A percentile compares a stretch with the other conserved stretches of the same genome.
Conservation (phyloP, 495 filamentous ascomycete species). For the Aspergillus asperescens region DNA sequence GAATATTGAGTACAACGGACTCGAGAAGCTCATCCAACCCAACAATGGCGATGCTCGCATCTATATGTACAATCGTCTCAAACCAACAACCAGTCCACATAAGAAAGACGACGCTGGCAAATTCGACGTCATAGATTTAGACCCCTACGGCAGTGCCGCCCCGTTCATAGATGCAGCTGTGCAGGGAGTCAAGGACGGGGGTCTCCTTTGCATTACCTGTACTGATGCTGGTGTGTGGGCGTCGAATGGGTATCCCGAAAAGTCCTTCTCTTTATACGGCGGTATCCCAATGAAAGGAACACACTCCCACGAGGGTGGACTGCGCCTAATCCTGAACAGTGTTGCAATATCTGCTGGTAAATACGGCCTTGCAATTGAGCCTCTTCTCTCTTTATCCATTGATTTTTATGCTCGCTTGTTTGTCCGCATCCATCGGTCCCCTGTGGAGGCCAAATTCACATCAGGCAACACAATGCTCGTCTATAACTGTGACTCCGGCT, state of each 20-base stretch:
- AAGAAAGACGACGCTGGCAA: conserved; percentile 19
- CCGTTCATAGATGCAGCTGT: conserved; percentile 89
- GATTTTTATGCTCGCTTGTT: conserved; percentile 95
- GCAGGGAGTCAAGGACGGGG: conserved; percentile 76
- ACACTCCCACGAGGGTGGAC: conserved; percentile 82
- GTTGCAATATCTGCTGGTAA: conserved; percentile 72
- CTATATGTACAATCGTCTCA: conserved; percentile 78
- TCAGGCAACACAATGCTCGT: conserved; percentile 88
- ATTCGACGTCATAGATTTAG: conserved; percentile 93
- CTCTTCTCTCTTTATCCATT: conserved; percentile 84
- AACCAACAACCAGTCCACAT: conserved; percentile 7
- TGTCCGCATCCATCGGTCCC: conserved; percentile 71
- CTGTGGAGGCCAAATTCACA: conserved; percentile 80
- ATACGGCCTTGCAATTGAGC: conserved; percentile 89
- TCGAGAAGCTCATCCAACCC: conserved; percentile 62
- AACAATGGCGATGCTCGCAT: conserved; percentile 74
- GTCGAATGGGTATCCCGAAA: conserved; percentile 87
- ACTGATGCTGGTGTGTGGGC: conserved; percentile 94
- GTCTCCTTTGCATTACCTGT: conserved; percentile 90
- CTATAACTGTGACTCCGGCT: conserved; percentile 85
- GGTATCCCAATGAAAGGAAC: conserved; percentile 77
- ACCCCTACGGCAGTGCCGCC: conserved; percentile 89
- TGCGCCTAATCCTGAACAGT: conserved; percentile 76
- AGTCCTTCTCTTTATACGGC: conserved; percentile 86
- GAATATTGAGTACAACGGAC: conserved; percentile 77